Percentiles rank a stretch among this genome's conserved stretches.
These are phyloP conservation scores for Colletotrichum liaoningense DNA, from an alignment of 2,329 filamentous ascomycete genomes.

Conservation along the genomic window DNA sequence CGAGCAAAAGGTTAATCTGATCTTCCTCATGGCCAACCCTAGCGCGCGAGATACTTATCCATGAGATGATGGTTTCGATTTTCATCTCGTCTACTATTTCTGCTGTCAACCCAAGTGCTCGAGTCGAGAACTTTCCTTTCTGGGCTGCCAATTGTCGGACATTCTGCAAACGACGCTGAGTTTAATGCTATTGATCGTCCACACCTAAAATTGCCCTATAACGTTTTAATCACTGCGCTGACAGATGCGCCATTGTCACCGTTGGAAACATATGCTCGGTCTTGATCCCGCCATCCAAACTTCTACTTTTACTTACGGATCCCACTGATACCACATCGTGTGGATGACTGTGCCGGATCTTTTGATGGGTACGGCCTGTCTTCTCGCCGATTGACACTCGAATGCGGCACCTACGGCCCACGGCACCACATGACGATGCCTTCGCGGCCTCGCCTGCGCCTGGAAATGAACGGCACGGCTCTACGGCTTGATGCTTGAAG, in stretches of 20 bases:
- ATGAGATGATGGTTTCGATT: slow-evolving; percentile 29
- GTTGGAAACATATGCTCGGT: neutral
- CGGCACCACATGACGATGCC: neutral
- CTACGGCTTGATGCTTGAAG: slow-evolving; percentile 8
- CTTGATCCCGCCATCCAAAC: neutral
- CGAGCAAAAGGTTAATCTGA: slow-evolving; percentile 28
- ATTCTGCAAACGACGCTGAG: slow-evolving; percentile 1
- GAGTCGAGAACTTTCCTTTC: slow-evolving; percentile 7
- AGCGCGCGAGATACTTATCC: slow-evolving; percentile 6
- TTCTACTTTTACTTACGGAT: too few species aligned
- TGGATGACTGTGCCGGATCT: neutral
- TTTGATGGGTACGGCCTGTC: neutral
- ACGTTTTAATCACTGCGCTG: neutral
- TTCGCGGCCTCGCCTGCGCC: neutral
- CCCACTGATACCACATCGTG: neutral
- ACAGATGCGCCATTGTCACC: neutral
- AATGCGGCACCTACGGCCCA: neutral
- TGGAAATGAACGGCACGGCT: slow-evolving; percentile 2
- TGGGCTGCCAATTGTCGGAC: neutral
- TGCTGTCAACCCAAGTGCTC: neutral
- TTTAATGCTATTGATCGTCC: slow-evolving; percentile 23
- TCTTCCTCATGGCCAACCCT: slow-evolving; percentile 24
- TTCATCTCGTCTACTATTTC: slow-evolving; percentile 2
- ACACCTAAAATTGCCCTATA: neutral
- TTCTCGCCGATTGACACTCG: neutral